These are phyloP conservation scores for Endotrypanum monterogeii DNA, from an alignment of 208 protist genomes.

Conservation along the genomic window DNA sequence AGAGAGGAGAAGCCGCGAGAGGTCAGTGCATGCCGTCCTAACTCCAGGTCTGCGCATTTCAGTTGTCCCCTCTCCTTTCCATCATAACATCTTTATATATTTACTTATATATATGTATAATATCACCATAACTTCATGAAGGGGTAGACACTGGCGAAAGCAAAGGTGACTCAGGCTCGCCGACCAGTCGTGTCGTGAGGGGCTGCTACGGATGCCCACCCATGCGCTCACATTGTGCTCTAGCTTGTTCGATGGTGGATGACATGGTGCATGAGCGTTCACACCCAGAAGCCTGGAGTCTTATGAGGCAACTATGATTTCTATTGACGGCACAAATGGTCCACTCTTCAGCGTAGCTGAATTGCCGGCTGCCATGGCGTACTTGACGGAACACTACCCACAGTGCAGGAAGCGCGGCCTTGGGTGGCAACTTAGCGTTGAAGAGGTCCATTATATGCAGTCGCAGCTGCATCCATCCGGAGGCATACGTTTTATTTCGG, in stretches of 20 bases:
- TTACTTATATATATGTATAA: not conserved
- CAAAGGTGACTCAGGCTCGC: not conserved
- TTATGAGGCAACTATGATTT: not conserved
- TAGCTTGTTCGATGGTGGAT: not conserved
- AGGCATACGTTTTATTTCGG: slow-evolving; percentile 31
- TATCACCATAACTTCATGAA: not conserved
- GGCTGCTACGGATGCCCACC: not conserved
- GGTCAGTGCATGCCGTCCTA: not conserved
- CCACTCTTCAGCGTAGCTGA: slow-evolving; percentile 25
- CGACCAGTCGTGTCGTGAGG: not conserved
- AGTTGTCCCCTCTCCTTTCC: slow-evolving; percentile 6
- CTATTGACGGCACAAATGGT: slow-evolving; percentile 24
- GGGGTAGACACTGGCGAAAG: not conserved
- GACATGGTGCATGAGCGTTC: not conserved
- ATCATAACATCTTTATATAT: not conserved
- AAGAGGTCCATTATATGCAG: slow-evolving; percentile 52
- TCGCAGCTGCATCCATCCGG: not conserved
- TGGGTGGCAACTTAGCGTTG: slow-evolving; percentile 55
- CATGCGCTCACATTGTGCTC: not conserved
- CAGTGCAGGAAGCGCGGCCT: slow-evolving; percentile 57
- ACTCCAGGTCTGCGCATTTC: not conserved
- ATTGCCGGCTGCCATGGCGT: not conserved
- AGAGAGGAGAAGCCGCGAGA: no score
- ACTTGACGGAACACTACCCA: slow-evolving; percentile 36
- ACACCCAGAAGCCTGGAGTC: no score